Evolutionary conservation across 257 asterid species (phyloP).

Genomic region (Rubia yunnanensis): DNA sequence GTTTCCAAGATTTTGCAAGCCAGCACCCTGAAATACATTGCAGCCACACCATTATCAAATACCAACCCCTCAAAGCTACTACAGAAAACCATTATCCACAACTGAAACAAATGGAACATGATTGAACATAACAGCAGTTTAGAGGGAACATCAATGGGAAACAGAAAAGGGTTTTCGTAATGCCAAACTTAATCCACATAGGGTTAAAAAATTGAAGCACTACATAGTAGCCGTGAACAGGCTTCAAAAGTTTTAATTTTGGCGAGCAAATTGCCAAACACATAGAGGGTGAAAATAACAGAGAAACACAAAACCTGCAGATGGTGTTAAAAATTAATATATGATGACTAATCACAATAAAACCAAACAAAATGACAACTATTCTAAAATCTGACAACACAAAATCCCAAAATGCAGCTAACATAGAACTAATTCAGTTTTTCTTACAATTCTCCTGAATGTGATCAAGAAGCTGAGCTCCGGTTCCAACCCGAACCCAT

Average conservation of each 20-base stretch:
- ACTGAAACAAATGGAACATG: neutral
- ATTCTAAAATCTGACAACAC: neutral
- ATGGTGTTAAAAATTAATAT: neutral
- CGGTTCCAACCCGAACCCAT: constrained; percentile 60
- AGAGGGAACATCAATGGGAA: too few species aligned
- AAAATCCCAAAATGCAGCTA: neutral
- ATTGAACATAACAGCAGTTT: neutral
- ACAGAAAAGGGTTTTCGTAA: neutral
- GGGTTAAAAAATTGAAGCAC: neutral
- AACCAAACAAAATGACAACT: neutral
- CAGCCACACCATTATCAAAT: constrained; percentile 9
- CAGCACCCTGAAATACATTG: constrained; percentile 76
- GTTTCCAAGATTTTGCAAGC: constrained; percentile 92
- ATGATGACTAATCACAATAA: neutral
- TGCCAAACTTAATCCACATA: too few species aligned
- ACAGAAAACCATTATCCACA: constrained; percentile 1
- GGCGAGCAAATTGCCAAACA: neutral
- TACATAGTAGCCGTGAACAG: too few species aligned
- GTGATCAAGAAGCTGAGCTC: constrained; percentile 66
- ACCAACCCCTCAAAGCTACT: constrained; percentile 11
- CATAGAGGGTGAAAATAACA: neutral
- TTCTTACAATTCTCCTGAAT: constrained; percentile 85
- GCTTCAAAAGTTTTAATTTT: neutral
- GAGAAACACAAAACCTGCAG: too few species aligned
- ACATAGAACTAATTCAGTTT: neutral